These are phyloP conservation scores for Punctularia strigosozonata DNA, from an alignment of 768 basidiomycete species.

Conservation along the genomic window DNA sequence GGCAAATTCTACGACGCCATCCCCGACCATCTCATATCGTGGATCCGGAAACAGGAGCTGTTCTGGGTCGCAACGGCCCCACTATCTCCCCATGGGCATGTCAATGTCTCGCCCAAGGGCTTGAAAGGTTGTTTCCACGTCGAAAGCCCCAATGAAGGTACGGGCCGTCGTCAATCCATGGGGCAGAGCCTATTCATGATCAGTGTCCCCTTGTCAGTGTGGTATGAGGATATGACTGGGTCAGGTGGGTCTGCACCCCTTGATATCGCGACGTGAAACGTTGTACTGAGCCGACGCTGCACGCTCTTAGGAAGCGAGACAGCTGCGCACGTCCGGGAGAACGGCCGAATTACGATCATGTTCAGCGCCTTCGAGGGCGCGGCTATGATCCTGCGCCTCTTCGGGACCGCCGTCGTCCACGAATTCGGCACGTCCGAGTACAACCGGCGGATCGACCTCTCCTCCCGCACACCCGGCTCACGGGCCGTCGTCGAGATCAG, in stretches of 20 bases:
- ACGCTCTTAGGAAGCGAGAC: slow-evolving; percentile 37
- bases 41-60: slow-evolving; percentile 51
- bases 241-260: slow-evolving; percentile 32
- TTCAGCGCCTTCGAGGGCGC: slow-evolving; percentile 52
- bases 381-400: slow-evolving; percentile 46
- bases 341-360: slow-evolving; percentile 50
- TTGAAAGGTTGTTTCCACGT: slow-evolving; percentile 49
- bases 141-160: slow-evolving; percentile 33
- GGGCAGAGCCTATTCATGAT: too few relatives aligned
- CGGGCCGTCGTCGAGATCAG: slow-evolving; percentile 50
- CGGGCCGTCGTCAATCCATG: too few relatives aligned
- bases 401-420: slow-evolving; percentile 44
- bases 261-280: not conserved
- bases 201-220: too few relatives aligned
- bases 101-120: slow-evolving; percentile 62
- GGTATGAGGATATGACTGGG: slow-evolving; percentile 72
- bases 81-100: slow-evolving; percentile 39
- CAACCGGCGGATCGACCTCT: slow-evolving; percentile 33
- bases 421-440: slow-evolving; percentile 58
- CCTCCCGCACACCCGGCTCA: slow-evolving; percentile 40
- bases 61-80: slow-evolving; percentile 68
- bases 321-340: slow-evolving; percentile 48
- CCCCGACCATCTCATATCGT: slow-evolving; percentile 36
- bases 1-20: slow-evolving; percentile 47
- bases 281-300: not conserved